Evolutionary conservation across 345 rosid genomes (phyloP), one percentile per base, ranked within the genome.

Genomic region (Cardiospermum halicacabum): DNA sequence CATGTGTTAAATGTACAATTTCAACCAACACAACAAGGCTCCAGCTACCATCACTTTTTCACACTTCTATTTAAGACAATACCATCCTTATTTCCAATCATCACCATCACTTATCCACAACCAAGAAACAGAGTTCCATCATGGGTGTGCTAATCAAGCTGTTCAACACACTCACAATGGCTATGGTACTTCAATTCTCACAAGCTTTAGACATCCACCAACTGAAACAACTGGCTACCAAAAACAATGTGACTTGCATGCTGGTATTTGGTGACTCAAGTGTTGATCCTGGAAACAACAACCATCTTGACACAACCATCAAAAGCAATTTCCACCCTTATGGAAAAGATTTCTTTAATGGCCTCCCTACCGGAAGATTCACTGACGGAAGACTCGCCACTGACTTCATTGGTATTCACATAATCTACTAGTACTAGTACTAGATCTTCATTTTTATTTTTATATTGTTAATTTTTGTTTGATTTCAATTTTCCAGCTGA

Each of bases 221-320:
- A 19, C 54, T 78, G 22, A 72, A 69, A 53, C 77, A 66, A 32
- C 8, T 82, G 67, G 87, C 89, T 1, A 72, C 81, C 0, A 76
- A 74, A 58, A 47, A 80, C 74, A 89, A 92, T 37, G 72, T 89
- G 30, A 78, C 88, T 7, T 82, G 83, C 0, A 72, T 92, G 4
- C 11, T 92, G 53, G 95, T 85, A 24, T 92, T 92, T 37, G 98
- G 96, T 25, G 98, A 92, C 74, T 92, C 91, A 3, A 87, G 92
- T 68, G 95, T 89, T 5, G 97, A 90, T 73, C 77, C 92, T 0
- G 96, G 98, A 1, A 92, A 87, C 53, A 87, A 87, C 79, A 82
- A 91, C 70, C 72, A 60, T 47, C 82, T 85, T 7, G 48, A 63
- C 0, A 85, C 92, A 16, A 7, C 69, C 11, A 31, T 76, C 76